Evolutionary conservation across 495 filamentous ascomycete species (phyloP), one percentile per base, ranked within the genome.

Genomic region (Penicilliopsis zonata): DNA sequence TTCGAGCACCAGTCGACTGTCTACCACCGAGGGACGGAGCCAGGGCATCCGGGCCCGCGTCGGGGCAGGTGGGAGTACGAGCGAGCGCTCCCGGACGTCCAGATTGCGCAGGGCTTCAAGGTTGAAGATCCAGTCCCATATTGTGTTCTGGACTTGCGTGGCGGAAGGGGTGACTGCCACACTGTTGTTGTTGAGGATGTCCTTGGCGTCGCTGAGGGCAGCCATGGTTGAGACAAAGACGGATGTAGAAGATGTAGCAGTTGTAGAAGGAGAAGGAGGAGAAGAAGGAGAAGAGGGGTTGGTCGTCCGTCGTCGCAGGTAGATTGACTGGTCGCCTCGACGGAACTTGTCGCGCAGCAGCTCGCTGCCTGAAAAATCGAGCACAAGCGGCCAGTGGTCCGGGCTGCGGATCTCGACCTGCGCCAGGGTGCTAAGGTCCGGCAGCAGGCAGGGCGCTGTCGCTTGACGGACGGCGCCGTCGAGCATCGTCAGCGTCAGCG

Each of bases 301-400:
- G 4, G 70, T 76, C 14, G 82, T 73, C 29, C 87, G 74, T n/a
- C 82, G 72, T 22, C 85, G 74, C 3, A 98, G 74, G 42, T 76
- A 86, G 18, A 99, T 58, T 0, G 73, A 82, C 54, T 93, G 86
- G 22, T 77, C 79, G 9, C 59, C 61, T 3, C 41, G 50, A 17
- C 66, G 63, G 57, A 98, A 95, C 20, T 78, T 72, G 0, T 74
- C 64, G n/a, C 76, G 59, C 16, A 70, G 76, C 0, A 57, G 52
- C 0, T 75, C 63, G 23, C 86, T 74, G 31, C 61, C 54, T 13
- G 65, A 67, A 37, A 99, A 82, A 47, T 94, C 80, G 5, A 99
- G 64, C 13, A 76, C 71, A 4, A 94, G 61, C 17, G 80, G 78
- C 90, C 90, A 96, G 57, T 86, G 85, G 34, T 85, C 79, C 6